Base-by-base conservation (phyloP, 176 grass and related monocot genomes). In the Miscanthus lutarioriparius region DNA sequence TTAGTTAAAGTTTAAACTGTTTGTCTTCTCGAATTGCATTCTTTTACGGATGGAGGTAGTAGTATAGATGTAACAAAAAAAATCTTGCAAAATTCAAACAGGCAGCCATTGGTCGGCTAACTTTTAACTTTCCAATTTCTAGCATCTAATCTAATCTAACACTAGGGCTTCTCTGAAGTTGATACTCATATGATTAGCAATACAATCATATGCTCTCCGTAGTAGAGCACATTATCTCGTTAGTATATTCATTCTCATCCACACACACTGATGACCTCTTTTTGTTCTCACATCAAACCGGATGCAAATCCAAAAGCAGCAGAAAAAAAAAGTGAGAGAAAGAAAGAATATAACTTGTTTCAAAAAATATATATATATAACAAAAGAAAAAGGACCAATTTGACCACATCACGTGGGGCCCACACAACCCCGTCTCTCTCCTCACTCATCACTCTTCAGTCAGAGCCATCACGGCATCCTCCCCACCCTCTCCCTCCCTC, bases 221-320 rank as follows among this genome's bases (percentile, higher is more conserved):
- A 26, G 47, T 54, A 70, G 66, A 27, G 33, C 43, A 48, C 67
- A 71, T 30, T 82, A 82, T 71, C 80, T 41, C 67, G 10, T 26
- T 86, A 80, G 44, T 81, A 54, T 47, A 47, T 65, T 80, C 85
- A 43, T 59, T 56, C 19, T 49, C 84, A 32, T 22, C 9, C 51
- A 54, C 51, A 54, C 78, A 16, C 40, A 54, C 56, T 72, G 85
- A 72, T 82, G 53, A 2, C 53, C 17, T 38, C 77, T 78, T 90
- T 82, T 90, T 86, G 78, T 86, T 82, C 78, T 54, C 79, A 82
- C 56, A 62, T 25, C 69, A 74, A 61, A 68, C 32, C 13, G 3
- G 54, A 66, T 82, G 53, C 78, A 77, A 75, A 85, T 75, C 82
- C 67, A 89, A 81, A 64, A 28, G 12, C 62, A 64, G 3, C 58